Evolutionary conservation across 805 yeast genomes (phyloP).

Genomic region (Metschnikowia similis): DNA sequence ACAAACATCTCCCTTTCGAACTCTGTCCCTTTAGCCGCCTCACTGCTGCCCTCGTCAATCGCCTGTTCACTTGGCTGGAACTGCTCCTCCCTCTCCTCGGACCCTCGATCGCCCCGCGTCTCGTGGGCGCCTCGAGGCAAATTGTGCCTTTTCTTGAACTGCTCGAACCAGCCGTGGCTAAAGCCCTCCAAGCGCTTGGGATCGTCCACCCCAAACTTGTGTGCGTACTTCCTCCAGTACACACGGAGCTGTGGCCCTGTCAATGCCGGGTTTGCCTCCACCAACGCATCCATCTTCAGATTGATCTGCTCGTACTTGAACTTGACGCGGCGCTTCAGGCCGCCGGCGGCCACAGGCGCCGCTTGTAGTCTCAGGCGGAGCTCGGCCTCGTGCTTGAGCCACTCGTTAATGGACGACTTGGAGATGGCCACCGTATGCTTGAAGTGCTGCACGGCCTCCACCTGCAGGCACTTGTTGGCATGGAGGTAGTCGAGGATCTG

Average conservation of each 20-base stretch:
- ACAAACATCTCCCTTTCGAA: too few relatives aligned
- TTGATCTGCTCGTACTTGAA: conserved; percentile 57
- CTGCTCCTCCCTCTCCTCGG: background rate
- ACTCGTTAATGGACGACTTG: conserved; percentile 58
- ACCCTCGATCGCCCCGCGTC: background rate
- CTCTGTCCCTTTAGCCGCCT: too few relatives aligned
- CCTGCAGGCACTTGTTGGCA: conserved; percentile 47
- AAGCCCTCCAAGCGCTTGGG: conserved; percentile 53
- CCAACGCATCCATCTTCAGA: conserved; percentile 54
- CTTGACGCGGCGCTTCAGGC: conserved; percentile 38
- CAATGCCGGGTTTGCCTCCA: conserved; percentile 44
- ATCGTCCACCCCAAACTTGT: conserved; percentile 53
- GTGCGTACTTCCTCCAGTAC: conserved; percentile 54
- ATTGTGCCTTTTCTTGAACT: conserved; percentile 52
- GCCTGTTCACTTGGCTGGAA: too few relatives aligned
- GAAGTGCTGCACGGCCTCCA: conserved; percentile 53
- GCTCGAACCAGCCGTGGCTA: conserved; percentile 62
- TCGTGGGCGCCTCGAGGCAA: background rate
- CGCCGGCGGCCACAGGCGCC: conserved; percentile 30
- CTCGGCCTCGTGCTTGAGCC: conserved; percentile 54
- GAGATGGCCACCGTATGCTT: conserved; percentile 49
- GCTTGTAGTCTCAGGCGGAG: conserved; percentile 38
- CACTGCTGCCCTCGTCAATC: too few relatives aligned
- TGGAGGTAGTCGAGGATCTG: conserved; percentile 51
- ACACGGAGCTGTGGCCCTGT: conserved; percentile 54